Evolutionary conservation across 495 filamentous ascomycete species (phyloP).

Genomic region (Oidiodendron maius): DNA sequence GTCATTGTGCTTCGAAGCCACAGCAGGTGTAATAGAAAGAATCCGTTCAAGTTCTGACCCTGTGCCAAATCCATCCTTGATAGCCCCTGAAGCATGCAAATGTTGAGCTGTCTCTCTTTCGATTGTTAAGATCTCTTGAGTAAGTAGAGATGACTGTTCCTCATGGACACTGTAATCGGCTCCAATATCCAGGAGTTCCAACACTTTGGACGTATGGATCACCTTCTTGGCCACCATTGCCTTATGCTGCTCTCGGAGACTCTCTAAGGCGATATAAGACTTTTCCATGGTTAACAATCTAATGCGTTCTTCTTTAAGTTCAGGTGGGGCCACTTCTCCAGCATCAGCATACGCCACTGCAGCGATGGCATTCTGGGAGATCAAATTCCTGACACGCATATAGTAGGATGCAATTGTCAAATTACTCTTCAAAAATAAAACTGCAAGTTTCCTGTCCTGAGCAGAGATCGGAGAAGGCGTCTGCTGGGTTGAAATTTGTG

Average conservation of each 20-base stretch:
- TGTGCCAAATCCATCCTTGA: constrained; percentile 21
- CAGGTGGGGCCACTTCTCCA: not conserved
- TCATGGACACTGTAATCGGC: constrained; percentile 10
- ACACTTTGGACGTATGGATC: constrained; percentile 6
- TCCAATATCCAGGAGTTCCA: constrained; percentile 6
- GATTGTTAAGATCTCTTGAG: constrained; percentile 8
- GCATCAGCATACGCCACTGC: constrained; percentile 14
- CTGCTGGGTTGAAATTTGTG: not conserved
- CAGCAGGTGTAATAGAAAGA: not conserved
- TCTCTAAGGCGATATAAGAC: constrained; percentile 8
- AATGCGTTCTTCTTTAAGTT: constrained; percentile 18
- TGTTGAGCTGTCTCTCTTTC: constrained; percentile 13
- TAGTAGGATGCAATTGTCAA: constrained; percentile 14
- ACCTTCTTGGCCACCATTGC: constrained; percentile 9
- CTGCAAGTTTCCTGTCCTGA: constrained; percentile 16
- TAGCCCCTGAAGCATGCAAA: constrained; percentile 16
- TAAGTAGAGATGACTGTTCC: constrained; percentile 8
- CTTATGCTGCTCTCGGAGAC: not conserved
- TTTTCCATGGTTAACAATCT: constrained; percentile 12
- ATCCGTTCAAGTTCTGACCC: not conserved
- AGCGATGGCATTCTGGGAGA: constrained; percentile 18
- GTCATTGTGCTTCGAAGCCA: constrained; percentile 8
- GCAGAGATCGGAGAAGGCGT: constrained; percentile 8
- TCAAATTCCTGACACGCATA: constrained; percentile 14
- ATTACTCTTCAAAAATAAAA: constrained; percentile 18